Evolutionary conservation across 2,329 filamentous ascomycete species (phyloP), one percentile per base, ranked within the genome.

Genomic region (Hymenoscyphus repandus): DNA sequence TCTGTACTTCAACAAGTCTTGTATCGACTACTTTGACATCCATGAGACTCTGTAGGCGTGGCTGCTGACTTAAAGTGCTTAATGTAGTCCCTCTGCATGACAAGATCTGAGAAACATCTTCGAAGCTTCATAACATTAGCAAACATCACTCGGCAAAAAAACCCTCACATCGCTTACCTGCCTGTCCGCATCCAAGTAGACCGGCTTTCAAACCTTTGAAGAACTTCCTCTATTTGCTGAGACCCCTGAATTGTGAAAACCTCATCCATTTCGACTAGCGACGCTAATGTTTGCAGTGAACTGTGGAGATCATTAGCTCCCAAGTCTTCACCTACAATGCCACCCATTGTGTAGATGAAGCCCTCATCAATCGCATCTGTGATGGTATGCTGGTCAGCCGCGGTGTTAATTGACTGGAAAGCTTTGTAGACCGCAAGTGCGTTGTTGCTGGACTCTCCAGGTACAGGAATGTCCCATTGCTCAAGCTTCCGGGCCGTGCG

Each of bases 401-500:
- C 82, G 56, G 82, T 83, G 62, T 89, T 80, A 53, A 96, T 76
- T 18, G 82, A 81, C 65, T 96, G 90, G 52, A 95, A 90, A 0
- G 83, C 82, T 61, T 85, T 86, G 70, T 95, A 96, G 1, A 92
- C 73, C 1, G 81, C 84, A 2, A 85, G 83, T 1, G 84, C 75
- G 49, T 85, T 80, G 30, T 80, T 84, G 11, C 77, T 73, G 44
- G 77, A 79, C 2, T 75, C 71, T 6, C 76, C 73, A 0, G 90
- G 88, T 0, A 84, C 83, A 12, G 88, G 87, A 17, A 97, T 76
- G 64, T 96, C 91, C 93, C 93, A 99, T 62, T 92, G 86, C 59
- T 93, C 90, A 13, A 97, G 74, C 57, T 86, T 86, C 53, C 88
- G 80, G 17, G 91, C 90, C 5, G 88, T 89, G 47, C 82, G 79